phyloP scores from a whole-genome alignment of 2,329 filamentous ascomycete genomes.

The Diaporthe velutina region DNA sequence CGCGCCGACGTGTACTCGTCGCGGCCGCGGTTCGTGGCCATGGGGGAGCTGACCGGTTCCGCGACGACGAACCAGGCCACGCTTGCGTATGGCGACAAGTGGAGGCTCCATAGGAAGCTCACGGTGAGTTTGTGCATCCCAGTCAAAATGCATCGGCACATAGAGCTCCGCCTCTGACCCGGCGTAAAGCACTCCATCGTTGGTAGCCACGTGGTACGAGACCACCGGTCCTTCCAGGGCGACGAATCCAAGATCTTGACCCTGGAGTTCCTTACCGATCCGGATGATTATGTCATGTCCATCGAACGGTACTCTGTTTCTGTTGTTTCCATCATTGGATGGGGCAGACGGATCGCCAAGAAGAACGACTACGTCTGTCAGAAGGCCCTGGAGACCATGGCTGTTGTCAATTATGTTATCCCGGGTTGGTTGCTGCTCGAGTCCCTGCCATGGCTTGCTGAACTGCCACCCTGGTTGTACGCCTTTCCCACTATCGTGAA shows the following conservation, averaged over 20 bases:
- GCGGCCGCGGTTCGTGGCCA: constrained; percentile 6
- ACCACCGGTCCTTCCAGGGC: constrained; percentile 22
- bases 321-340: constrained; percentile 19
- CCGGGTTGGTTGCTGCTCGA: constrained; percentile 23
- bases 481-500: constrained; percentile 15
- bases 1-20: constrained; percentile 18
- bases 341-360: not conserved
- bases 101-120: constrained; percentile 30
- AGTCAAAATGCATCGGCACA: too few species aligned
- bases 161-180: not conserved
- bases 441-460: constrained; percentile 24
- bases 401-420: not conserved
- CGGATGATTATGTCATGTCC: constrained; percentile 6
- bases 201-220: constrained; percentile 14
- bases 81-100: constrained; percentile 25
- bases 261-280: constrained; percentile 10
- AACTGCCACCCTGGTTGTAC: constrained; percentile 19
- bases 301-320: constrained; percentile 27
- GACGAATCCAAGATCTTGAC: constrained; percentile 29
- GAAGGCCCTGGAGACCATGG: constrained; percentile 5
- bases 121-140: not conserved
- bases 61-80: constrained; percentile 22
- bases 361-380: constrained; percentile 24
- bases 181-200: not conserved
- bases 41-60: constrained; percentile 9